Evolutionary conservation across 1,139 yeast species (phyloP).

Genomic region (Citeromyces hawaiiensis): DNA sequence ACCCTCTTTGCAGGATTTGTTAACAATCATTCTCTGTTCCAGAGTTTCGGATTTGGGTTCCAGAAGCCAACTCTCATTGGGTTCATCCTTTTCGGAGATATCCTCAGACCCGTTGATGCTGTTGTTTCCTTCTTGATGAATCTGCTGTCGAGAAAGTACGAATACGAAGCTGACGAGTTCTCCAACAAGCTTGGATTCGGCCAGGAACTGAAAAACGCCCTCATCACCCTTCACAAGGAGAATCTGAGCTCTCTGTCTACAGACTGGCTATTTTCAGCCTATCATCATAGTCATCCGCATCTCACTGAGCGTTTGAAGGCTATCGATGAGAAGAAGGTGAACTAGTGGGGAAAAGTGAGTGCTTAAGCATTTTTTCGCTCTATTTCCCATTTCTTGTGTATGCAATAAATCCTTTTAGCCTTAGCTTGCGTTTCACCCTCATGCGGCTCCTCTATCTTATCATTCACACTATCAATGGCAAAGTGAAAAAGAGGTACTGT

Average conservation of each 20-base stretch:
- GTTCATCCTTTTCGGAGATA: constrained; percentile 59
- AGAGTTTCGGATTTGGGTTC: constrained; percentile 61
- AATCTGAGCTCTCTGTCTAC: constrained; percentile 78
- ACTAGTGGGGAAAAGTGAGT: too few species aligned
- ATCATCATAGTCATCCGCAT: constrained; percentile 85
- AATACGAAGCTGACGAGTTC: constrained; percentile 84
- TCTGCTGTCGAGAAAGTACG: constrained; percentile 68
- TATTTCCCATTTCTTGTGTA: too few species aligned
- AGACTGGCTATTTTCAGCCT: constrained; percentile 81
- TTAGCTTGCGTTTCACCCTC: too few species aligned
- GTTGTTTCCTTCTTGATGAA: constrained; percentile 53
- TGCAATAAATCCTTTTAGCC: too few species aligned
- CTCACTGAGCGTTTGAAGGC: constrained; percentile 78
- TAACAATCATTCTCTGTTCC: constrained; percentile 63
- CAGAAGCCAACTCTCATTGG: constrained; percentile 69
- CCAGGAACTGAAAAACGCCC: constrained; percentile 53
- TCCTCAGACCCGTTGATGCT: constrained; percentile 68
- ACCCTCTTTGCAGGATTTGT: constrained; percentile 68
- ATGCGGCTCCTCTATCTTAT: too few species aligned
- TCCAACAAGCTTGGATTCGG: constrained; percentile 68
- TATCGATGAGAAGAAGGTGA: constrained; percentile 28
- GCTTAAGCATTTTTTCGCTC: neutral
- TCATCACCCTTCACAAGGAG: constrained; percentile 64
- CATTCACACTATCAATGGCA: too few species aligned
- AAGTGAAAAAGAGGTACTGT: too few species aligned